Percentiles rank a stretch among this genome's conserved stretches.
phyloP scores from a whole-genome alignment of 306 rosid species.

The Cicer arietinum region DNA sequence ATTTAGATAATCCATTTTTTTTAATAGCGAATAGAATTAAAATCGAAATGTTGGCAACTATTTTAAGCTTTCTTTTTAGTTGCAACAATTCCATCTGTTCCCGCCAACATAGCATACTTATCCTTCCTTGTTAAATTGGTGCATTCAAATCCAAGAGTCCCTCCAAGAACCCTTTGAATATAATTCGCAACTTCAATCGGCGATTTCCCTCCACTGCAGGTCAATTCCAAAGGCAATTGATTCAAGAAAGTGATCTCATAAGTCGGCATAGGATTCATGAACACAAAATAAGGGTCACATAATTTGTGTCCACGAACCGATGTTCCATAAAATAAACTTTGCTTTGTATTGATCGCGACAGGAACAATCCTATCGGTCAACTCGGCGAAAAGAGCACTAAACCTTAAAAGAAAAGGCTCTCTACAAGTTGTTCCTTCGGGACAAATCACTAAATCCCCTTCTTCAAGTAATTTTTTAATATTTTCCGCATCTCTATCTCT shows the following conservation, averaged over 20 bases:
- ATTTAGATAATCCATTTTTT: not conserved
- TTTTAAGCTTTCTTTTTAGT: slow-evolving; percentile 49
- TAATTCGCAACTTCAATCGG: slow-evolving; percentile 86
- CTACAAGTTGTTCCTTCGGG: slow-evolving; percentile 97
- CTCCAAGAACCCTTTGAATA: slow-evolving; percentile 81
- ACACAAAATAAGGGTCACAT: slow-evolving; percentile 88
- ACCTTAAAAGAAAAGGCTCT: slow-evolving; percentile 77
- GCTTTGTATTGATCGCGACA: slow-evolving; percentile 83
- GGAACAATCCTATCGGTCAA: slow-evolving; percentile 83
- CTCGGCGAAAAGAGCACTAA: slow-evolving; percentile 91
- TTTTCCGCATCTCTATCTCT: slow-evolving; percentile 81
- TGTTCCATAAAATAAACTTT: slow-evolving; percentile 79
- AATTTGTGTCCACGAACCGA: slow-evolving; percentile 66
- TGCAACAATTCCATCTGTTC: slow-evolving; percentile 81
- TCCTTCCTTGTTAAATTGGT: slow-evolving; percentile 85
- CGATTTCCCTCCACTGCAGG: slow-evolving; percentile 80
- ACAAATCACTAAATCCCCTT: slow-evolving; percentile 86
- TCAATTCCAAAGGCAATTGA: slow-evolving; percentile 70
- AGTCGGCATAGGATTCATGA: slow-evolving; percentile 89
- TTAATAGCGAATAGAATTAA: not conserved
- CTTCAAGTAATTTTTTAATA: slow-evolving; percentile 72
- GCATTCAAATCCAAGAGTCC: slow-evolving; percentile 88
- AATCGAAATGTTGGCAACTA: not conserved
- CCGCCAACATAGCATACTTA: slow-evolving; percentile 74
- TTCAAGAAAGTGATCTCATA: slow-evolving; percentile 84